These are phyloP conservation scores for Mucor velutinosus DNA, from an alignment of 371 early-diverging fungal species.

Conservation along the genomic window DNA sequence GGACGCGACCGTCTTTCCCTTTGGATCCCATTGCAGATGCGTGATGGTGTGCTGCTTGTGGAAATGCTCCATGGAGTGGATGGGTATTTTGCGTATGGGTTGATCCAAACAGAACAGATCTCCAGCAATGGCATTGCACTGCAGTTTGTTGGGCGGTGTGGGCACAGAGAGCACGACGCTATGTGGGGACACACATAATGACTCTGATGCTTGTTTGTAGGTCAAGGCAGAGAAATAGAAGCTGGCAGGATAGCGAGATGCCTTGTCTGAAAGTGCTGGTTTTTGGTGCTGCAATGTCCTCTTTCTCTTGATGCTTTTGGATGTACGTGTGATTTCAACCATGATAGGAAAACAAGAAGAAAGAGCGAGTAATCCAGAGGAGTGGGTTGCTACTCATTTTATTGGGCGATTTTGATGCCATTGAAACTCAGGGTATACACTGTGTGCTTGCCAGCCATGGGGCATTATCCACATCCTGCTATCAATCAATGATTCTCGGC, in stretches of 20 bases:
- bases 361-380: background rate
- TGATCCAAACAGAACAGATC: conserved; percentile 33
- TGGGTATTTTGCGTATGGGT: conserved; percentile 22
- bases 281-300: background rate
- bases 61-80: conserved; percentile 35
- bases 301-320: conserved; percentile 1
- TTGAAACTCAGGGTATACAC: background rate
- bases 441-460: too few species aligned
- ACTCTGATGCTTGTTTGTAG: conserved; percentile 35
- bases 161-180: conserved; percentile 31
- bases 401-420: background rate
- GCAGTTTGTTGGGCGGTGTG: conserved; percentile 27
- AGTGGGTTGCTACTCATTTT: background rate
- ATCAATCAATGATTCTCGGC: too few species aligned
- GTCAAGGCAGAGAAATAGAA: conserved; percentile 28
- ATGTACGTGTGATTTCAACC: background rate
- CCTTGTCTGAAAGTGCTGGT: background rate
- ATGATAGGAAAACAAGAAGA: background rate
- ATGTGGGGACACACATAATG: conserved; percentile 34
- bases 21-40: conserved; percentile 49
- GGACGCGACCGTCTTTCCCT: conserved; percentile 44
- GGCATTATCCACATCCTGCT: too few species aligned
- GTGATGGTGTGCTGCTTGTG: conserved; percentile 45
- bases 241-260: conserved; percentile 11
- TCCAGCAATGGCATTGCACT: conserved; percentile 33